Evolutionary conservation across 176 grass and related monocot genomes (phyloP).

Genomic region (Cocos nucifera): DNA sequence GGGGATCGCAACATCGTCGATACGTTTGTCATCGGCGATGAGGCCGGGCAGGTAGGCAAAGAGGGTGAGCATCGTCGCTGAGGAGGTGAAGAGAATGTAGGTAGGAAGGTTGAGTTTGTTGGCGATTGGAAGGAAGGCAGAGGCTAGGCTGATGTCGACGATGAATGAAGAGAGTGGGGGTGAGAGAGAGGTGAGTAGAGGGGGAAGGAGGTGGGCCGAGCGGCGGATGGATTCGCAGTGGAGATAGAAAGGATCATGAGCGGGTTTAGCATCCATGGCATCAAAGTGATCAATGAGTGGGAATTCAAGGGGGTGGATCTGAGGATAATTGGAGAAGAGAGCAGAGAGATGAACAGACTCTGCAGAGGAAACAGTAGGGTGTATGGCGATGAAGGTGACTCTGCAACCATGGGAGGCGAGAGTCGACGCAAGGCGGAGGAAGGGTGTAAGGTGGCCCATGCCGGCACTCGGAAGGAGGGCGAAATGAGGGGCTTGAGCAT

Average conservation of each 20-base stretch:
- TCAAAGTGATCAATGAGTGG: constrained; percentile 4
- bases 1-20: constrained; percentile 39
- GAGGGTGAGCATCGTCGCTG: constrained; percentile 48
- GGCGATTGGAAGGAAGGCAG: constrained; percentile 28
- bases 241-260: constrained; percentile 49
- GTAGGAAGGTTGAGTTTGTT: constrained; percentile 14
- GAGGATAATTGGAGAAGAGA: constrained; percentile 29
- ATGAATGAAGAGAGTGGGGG: constrained; percentile 28
- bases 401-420: constrained; percentile 33
- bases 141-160: constrained; percentile 26
- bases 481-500: constrained; percentile 15
- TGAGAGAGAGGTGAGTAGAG: constrained; percentile 14
- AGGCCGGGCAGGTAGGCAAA: constrained; percentile 27
- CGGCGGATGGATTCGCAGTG: constrained; percentile 38
- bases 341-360: constrained; percentile 29
- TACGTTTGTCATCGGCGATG: constrained; percentile 14
- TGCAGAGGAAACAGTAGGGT: constrained; percentile 49
- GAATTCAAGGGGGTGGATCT: constrained; percentile 34
- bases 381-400: constrained; percentile 36
- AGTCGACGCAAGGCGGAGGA: constrained; percentile 37
- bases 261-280: neutral
- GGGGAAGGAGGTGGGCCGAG: constrained; percentile 31
- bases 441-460: constrained; percentile 77
- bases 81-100: constrained; percentile 44
- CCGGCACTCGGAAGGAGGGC: constrained; percentile 68